phyloP scores from a whole-genome alignment of 805 yeast species.

The Zygosaccharomyces gambellarensis region DNA sequence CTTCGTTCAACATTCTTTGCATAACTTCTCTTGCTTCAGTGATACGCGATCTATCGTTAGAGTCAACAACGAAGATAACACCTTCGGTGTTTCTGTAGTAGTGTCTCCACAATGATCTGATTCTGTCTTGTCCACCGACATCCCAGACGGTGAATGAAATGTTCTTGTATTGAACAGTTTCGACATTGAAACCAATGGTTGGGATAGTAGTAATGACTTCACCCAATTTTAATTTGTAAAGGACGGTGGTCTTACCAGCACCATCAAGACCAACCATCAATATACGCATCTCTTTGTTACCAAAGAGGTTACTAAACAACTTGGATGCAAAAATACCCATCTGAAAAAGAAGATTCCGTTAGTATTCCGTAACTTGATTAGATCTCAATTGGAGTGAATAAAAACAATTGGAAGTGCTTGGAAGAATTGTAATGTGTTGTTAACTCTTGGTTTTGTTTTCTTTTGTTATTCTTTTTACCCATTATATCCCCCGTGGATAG shows the following conservation, averaged over 20 bases:
- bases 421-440: no score
- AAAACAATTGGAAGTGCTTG: background rate
- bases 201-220: constrained; percentile 96
- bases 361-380: background rate
- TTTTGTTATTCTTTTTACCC: constrained; percentile 1
- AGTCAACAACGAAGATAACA: constrained; percentile 95
- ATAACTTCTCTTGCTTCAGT: constrained; percentile 97
- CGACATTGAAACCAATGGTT: constrained; percentile 96
- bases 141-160: constrained; percentile 97
- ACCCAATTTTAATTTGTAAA: constrained; percentile 90
- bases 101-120: constrained; percentile 98
- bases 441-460: background rate
- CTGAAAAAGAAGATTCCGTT: constrained; percentile 18
- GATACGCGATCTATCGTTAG: constrained; percentile 96
- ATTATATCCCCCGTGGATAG: background rate
- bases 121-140: constrained; percentile 99
- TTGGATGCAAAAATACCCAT: constrained; percentile 97
- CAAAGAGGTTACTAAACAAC: constrained; percentile 90
- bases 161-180: constrained; percentile 95
- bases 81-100: constrained; percentile 98
- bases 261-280: constrained; percentile 98
- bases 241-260: constrained; percentile 97
- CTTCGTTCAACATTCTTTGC: constrained; percentile 97
- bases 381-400: background rate
- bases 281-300: constrained; percentile 97